Percentiles rank a stretch among this genome's conserved stretches.
These are phyloP conservation scores for Astraeus odoratus DNA, from an alignment of 768 basidiomycete species.

Conservation along the genomic window DNA sequence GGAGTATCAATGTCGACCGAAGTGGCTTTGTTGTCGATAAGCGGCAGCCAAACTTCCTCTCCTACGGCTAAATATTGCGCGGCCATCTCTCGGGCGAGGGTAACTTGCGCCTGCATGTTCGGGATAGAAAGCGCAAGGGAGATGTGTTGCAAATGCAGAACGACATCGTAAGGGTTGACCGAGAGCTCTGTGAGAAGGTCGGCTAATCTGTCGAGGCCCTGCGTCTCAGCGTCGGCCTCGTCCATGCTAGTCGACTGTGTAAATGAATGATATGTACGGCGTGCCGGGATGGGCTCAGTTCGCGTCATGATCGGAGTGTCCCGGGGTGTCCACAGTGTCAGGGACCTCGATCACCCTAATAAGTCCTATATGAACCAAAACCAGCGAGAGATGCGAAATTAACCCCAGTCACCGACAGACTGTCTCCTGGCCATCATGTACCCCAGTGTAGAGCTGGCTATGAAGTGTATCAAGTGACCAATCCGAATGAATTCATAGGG, in stretches of 20 bases:
- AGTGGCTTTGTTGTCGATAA: conserved; percentile 51
- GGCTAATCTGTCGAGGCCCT: conserved; percentile 58
- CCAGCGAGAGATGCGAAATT: too few relatives aligned
- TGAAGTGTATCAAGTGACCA: too few relatives aligned
- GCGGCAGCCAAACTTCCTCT: conserved; percentile 69
- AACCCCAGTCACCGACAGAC: too few relatives aligned
- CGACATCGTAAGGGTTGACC: conserved; percentile 52
- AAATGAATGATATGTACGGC: background rate
- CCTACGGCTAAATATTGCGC: conserved; percentile 54
- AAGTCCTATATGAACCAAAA: too few relatives aligned
- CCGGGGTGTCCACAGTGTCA: background rate
- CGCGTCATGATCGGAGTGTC: background rate
- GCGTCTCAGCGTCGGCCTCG: conserved; percentile 29
- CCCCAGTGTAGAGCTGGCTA: too few relatives aligned
- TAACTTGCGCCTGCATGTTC: conserved; percentile 52
- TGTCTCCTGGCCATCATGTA: too few relatives aligned
- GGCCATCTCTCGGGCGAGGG: conserved; percentile 61
- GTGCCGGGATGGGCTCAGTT: too few relatives aligned
- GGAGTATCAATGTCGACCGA: conserved; percentile 44
- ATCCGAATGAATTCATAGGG: too few relatives aligned
- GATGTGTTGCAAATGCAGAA: conserved; percentile 63
- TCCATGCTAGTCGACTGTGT: conserved; percentile 34
- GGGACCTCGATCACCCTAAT: background rate
- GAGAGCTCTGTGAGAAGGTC: conserved; percentile 53
- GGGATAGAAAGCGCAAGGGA: conserved; percentile 47